Evolutionary conservation across 129 eudicot species (phyloP).

Genomic region (Lonicera japonica): DNA sequence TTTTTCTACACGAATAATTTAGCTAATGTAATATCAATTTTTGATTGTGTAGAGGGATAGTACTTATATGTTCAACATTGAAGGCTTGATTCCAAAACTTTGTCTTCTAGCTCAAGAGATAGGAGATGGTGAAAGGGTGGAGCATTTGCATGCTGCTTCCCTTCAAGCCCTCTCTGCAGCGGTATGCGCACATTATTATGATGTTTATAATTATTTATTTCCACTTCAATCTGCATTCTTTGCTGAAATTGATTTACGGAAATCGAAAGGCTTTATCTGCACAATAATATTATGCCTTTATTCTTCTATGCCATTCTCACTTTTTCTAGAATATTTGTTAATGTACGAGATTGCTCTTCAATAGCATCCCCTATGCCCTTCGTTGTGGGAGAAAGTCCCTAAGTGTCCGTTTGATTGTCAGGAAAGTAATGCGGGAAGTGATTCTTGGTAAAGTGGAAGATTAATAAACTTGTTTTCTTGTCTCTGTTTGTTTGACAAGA

Average conservation of each 20-base stretch:
- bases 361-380: too few relatives aligned
- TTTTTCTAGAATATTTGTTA: too few relatives aligned
- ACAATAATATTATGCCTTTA: too few relatives aligned
- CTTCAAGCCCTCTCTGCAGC: constrained; percentile 65
- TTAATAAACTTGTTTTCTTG: too few relatives aligned
- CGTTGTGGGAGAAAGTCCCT: too few relatives aligned
- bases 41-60: constrained; percentile 44
- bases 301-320: too few relatives aligned
- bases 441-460: too few relatives aligned
- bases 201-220: neutral
- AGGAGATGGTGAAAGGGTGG: constrained; percentile 48
- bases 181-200: constrained; percentile 23
- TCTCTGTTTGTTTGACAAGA: too few relatives aligned
- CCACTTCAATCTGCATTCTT: neutral
- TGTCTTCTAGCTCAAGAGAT: constrained; percentile 69
- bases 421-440: too few relatives aligned
- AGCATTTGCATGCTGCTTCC: constrained; percentile 51
- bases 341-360: too few relatives aligned
- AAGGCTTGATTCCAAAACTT: constrained; percentile 61
- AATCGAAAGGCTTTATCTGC: too few relatives aligned
- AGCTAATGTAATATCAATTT: constrained; percentile 11
- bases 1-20: neutral
- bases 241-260: neutral
- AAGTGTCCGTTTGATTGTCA: too few relatives aligned
- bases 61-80: constrained; percentile 68